Evolutionary conservation across 805 yeast species (phyloP).

Genomic region (Wickerhamomyces canadensis): DNA sequence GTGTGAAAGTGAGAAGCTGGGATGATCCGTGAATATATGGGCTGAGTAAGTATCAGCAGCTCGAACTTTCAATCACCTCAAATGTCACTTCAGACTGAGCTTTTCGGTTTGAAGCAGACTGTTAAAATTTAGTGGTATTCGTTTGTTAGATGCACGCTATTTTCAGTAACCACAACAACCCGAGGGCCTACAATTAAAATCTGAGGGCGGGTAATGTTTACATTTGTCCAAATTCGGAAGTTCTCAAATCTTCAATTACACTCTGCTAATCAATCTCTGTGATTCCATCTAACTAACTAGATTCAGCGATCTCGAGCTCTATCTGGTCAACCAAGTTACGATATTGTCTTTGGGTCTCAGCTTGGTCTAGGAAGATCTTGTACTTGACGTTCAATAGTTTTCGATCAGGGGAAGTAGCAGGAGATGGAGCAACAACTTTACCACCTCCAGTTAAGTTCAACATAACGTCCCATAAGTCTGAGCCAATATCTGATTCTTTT

Average conservation of each 20-base stretch:
- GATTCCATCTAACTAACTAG: background rate
- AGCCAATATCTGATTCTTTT: slow-evolving; percentile 32
- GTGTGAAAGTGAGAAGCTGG: too few species aligned
- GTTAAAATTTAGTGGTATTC: too few species aligned
- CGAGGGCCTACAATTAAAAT: too few species aligned
- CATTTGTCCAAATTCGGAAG: slow-evolving; percentile 1
- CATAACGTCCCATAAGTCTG: slow-evolving; percentile 84
- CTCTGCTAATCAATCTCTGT: too few species aligned
- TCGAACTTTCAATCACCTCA: too few species aligned
- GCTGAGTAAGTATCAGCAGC: too few species aligned
- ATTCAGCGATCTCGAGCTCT: slow-evolving; percentile 13
- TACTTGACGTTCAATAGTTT: slow-evolving; percentile 73
- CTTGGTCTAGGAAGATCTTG: slow-evolving; percentile 82
- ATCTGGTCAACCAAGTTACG: slow-evolving; percentile 60
- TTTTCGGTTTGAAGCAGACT: too few species aligned
- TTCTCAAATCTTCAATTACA: too few species aligned
- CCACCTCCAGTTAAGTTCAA: slow-evolving; percentile 79
- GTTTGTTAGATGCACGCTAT: too few species aligned
- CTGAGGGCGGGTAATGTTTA: slow-evolving; percentile 3
- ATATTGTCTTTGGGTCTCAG: slow-evolving; percentile 72
- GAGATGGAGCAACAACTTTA: slow-evolving; percentile 64
- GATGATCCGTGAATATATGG: too few species aligned
- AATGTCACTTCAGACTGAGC: too few species aligned
- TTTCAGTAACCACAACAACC: too few species aligned
- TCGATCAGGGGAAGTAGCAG: slow-evolving; percentile 56